Percentiles rank a stretch among this genome's conserved stretches.
These are phyloP conservation scores for Nothopassalora personata DNA, from an alignment of 2,329 filamentous ascomycete species.

Conservation along the genomic window DNA sequence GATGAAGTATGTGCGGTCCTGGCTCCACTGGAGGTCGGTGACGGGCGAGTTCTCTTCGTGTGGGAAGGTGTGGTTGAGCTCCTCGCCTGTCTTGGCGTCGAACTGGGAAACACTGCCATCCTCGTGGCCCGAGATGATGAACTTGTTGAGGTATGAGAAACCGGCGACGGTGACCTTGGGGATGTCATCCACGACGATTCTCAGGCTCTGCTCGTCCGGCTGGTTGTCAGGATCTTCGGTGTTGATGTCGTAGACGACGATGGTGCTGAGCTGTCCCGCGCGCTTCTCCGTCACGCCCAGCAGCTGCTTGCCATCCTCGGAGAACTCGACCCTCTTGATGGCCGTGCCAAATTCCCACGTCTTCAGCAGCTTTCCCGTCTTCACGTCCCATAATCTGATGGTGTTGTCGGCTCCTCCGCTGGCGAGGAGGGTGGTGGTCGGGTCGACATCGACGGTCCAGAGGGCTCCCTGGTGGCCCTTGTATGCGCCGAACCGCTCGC, in stretches of 20 bases:
- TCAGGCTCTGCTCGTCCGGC: slow-evolving; percentile 72
- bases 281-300: slow-evolving; percentile 97
- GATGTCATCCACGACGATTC: slow-evolving; percentile 82
- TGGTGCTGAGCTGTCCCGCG: slow-evolving; percentile 91
- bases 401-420: slow-evolving; percentile 98
- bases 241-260: slow-evolving; percentile 86
- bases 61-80: slow-evolving; percentile 71
- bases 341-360: slow-evolving; percentile 96
- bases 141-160: slow-evolving; percentile 90
- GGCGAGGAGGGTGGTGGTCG: slow-evolving; percentile 83
- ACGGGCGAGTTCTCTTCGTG: slow-evolving; percentile 81
- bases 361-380: slow-evolving; percentile 88
- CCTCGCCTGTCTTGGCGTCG: slow-evolving; percentile 85
- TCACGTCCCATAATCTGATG: slow-evolving; percentile 93
- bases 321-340: slow-evolving; percentile 97
- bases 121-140: slow-evolving; percentile 96
- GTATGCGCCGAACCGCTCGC: slow-evolving; percentile 95
- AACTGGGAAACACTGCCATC: slow-evolving; percentile 88
- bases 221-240: slow-evolving; percentile 78
- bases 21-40: slow-evolving; percentile 90
- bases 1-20: slow-evolving; percentile 96
- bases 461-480: slow-evolving; percentile 95
- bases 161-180: slow-evolving; percentile 97
- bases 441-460: slow-evolving; percentile 97
- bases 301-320: slow-evolving; percentile 82